A percentile compares a stretch with the other conserved stretches of the same genome.
These are phyloP conservation scores for Trichoderma parareesei DNA, from an alignment of 495 filamentous ascomycete genomes.

Conservation along the genomic window DNA sequence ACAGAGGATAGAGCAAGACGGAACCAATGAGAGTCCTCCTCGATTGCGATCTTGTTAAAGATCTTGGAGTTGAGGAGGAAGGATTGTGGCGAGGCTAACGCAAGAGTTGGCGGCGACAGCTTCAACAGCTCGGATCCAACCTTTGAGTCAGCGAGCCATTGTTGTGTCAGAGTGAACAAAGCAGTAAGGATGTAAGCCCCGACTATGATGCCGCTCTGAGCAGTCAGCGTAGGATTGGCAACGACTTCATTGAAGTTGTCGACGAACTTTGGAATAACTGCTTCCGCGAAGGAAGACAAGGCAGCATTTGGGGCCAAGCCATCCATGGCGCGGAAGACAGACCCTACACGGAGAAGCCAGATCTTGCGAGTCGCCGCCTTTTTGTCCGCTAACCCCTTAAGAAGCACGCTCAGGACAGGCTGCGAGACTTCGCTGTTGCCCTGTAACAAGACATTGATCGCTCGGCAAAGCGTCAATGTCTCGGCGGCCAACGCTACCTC, in stretches of 20 bases:
- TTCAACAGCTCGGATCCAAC: slow-evolving; percentile 39
- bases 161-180: slow-evolving; percentile 40
- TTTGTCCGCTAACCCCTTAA: slow-evolving; percentile 81
- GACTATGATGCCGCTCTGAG: slow-evolving; percentile 67
- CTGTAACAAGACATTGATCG: slow-evolving; percentile 50
- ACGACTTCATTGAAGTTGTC: slow-evolving; percentile 67
- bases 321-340: slow-evolving; percentile 43
- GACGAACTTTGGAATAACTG: slow-evolving; percentile 56
- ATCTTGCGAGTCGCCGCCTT: slow-evolving; percentile 65
- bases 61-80: slow-evolving; percentile 77
- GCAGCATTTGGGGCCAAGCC: slow-evolving; percentile 14
- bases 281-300: slow-evolving; percentile 42
- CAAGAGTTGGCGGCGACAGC: slow-evolving; percentile 49
- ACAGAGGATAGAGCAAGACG: slow-evolving; percentile 59
- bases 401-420: slow-evolving; percentile 56
- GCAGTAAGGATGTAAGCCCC: slow-evolving; percentile 67
- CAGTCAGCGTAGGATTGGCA: slow-evolving; percentile 64
- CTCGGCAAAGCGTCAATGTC: slow-evolving; percentile 54
- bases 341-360: slow-evolving; percentile 70
- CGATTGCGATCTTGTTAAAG: slow-evolving; percentile 63
- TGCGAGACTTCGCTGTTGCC: slow-evolving; percentile 51
- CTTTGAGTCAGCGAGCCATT: slow-evolving; percentile 33
- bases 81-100: slow-evolving; percentile 57
- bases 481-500: slow-evolving; percentile 74
- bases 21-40: slow-evolving; percentile 72